A percentile compares a stretch with the other conserved stretches of the same genome.
Evolutionary conservation across 1,139 yeast species (phyloP).

Genomic region (Hyphopichia buzzinii): DNA sequence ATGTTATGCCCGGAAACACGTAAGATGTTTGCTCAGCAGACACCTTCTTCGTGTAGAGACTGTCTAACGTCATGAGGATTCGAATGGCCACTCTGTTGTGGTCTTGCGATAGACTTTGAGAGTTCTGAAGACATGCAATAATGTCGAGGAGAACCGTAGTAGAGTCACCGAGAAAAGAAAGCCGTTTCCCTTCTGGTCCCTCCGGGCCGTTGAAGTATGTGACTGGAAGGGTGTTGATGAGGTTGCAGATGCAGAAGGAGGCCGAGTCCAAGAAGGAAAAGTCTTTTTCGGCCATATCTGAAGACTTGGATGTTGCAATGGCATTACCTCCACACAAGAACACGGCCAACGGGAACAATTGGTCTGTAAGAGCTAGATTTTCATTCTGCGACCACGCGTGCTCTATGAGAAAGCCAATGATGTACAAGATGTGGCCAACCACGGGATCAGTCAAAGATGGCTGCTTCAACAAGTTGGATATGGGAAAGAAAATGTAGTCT

Average conservation of each 20-base stretch:
- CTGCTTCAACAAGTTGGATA: slow-evolving; percentile 33
- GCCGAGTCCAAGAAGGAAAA: slow-evolving; percentile 20
- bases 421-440: slow-evolving; percentile 21
- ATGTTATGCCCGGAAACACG: slow-evolving; percentile 41
- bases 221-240: slow-evolving; percentile 17
- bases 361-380: slow-evolving; percentile 29
- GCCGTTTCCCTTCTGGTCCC: slow-evolving; percentile 13
- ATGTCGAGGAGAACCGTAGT: slow-evolving; percentile 22
- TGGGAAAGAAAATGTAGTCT: slow-evolving; percentile 43
- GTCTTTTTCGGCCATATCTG: slow-evolving; percentile 7
- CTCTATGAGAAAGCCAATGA: slow-evolving; percentile 27
- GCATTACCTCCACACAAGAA: slow-evolving; percentile 18
- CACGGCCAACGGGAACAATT: slow-evolving; percentile 34
- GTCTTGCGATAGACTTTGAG: slow-evolving; percentile 15
- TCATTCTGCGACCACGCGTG: slow-evolving; percentile 32
- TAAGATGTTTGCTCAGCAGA: slow-evolving; percentile 32
- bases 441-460: slow-evolving; percentile 20
- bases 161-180: slow-evolving; percentile 27
- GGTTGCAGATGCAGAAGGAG: slow-evolving; percentile 14
- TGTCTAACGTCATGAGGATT: slow-evolving; percentile 14
- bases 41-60: slow-evolving; percentile 15
- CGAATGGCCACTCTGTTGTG: slow-evolving; percentile 12
- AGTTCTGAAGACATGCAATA: slow-evolving; percentile 5
- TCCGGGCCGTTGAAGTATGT: slow-evolving; percentile 17
- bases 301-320: slow-evolving; percentile 6